Percentiles rank a stretch among this genome's conserved stretches.
Conservation (phyloP, 78 protist species). For the Dictyostelium intermedium region DNA sequence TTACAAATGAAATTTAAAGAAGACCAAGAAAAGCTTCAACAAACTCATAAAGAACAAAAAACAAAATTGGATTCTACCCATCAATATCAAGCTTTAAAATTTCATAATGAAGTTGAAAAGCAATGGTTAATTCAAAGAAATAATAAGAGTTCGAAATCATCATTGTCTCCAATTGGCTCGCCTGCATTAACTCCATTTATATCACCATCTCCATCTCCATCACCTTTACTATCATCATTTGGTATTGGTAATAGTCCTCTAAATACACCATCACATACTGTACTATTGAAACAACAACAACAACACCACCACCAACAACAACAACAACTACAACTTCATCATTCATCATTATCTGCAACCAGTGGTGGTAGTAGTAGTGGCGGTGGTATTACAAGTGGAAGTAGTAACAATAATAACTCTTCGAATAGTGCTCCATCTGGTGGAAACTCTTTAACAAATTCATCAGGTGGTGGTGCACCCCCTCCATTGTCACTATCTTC, state of each 20-base stretch:
- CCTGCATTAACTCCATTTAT: conserved; percentile 69
- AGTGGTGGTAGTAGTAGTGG: background rate
- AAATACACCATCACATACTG: background rate
- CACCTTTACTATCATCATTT: conserved; percentile 47
- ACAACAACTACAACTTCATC: conserved; percentile 6
- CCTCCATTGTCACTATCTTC: conserved; percentile 69
- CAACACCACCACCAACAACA: no score
- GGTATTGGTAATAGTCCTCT: background rate
- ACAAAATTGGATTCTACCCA: conserved; percentile 32
- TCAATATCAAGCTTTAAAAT: conserved; percentile 31
- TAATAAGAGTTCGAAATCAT: background rate
- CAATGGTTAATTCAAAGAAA: conserved; percentile 42
- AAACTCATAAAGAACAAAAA: conserved; percentile 48
- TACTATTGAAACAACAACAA: conserved; percentile 5
- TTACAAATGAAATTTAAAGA: conserved; percentile 30
- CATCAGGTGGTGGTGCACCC: background rate
- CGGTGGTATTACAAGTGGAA: background rate
- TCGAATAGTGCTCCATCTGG: background rate
- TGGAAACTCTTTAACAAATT: background rate
- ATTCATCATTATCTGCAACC: background rate
- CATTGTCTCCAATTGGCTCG: conserved; percentile 39
- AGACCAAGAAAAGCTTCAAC: conserved; percentile 30
- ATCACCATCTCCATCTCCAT: conserved; percentile 74
- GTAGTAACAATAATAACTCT: no score
- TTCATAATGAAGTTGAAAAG: conserved; percentile 46